phyloP scores from a whole-genome alignment of 1,284 basidiomycete genomes.

The Cryptococcus hybrid region DNA sequence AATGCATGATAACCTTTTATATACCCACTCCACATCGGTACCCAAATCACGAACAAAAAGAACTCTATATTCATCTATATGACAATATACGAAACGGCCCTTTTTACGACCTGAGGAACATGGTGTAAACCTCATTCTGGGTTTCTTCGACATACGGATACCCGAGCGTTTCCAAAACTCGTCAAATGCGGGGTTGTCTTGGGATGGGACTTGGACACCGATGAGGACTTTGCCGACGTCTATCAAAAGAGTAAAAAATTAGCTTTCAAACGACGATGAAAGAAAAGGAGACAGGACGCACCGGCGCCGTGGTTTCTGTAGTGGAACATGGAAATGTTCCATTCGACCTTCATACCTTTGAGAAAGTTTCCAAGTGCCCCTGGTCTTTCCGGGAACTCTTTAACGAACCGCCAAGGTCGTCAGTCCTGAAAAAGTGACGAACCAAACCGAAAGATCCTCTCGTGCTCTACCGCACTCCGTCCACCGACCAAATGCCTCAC shows the following conservation, averaged over 20 bases:
- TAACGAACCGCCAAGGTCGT: neutral
- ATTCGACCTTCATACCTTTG: constrained; percentile 72
- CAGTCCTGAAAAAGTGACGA: constrained; percentile 35
- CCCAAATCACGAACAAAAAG: too few species aligned
- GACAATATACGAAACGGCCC: too few species aligned
- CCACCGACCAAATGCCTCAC: constrained; percentile 94
- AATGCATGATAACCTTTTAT: too few species aligned
- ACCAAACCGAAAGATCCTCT: constrained; percentile 94
- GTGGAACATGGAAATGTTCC: constrained; percentile 97
- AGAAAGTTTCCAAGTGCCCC: constrained; percentile 89
- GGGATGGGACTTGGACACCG: constrained; percentile 86
- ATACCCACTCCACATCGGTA: too few species aligned
- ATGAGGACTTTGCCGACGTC: constrained; percentile 90
- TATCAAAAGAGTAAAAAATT: too few species aligned
- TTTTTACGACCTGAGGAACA: constrained; percentile 56
- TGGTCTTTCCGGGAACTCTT: constrained; percentile 92
- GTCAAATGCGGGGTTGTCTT: constrained; percentile 63
- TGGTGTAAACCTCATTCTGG: constrained; percentile 77
- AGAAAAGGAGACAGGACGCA: constrained; percentile 57
- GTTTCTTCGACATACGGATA: constrained; percentile 95
- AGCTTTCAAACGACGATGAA: too few species aligned
- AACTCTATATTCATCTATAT: too few species aligned
- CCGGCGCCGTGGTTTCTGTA: constrained; percentile 97
- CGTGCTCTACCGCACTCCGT: constrained; percentile 68
- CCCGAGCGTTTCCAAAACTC: constrained; percentile 67